Conservation (phyloP, 768 basidiomycete genomes). For the Xerocomellus dryophilus region DNA sequence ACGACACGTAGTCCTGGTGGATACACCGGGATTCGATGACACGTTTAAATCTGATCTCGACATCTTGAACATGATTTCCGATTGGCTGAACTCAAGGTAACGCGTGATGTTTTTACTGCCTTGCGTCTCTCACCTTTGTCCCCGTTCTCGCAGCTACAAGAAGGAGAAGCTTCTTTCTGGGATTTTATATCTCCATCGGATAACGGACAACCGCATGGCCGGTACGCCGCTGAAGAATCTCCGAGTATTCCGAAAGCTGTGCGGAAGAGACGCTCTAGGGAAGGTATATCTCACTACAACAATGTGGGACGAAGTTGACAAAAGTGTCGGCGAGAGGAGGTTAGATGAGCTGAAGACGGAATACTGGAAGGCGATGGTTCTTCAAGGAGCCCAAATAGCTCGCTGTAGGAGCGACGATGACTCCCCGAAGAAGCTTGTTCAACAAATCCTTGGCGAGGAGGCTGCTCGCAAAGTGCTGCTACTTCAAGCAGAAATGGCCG, state of each 20-base stretch:
- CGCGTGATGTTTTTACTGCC: background rate
- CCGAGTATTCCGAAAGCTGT: slow-evolving; percentile 32
- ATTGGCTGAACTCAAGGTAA: slow-evolving; percentile 4
- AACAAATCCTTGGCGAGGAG: slow-evolving; percentile 1
- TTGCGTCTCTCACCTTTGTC: background rate
- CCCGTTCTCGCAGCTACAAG: slow-evolving; percentile 2
- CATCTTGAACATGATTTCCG: background rate
- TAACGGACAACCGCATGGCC: slow-evolving; percentile 37
- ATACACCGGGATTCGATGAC: slow-evolving; percentile 26
- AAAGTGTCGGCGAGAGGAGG: slow-evolving; percentile 17
- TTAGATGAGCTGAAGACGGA: slow-evolving; percentile 4
- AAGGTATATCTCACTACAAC: slow-evolving; percentile 38
- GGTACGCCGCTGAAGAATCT: slow-evolving; percentile 35
- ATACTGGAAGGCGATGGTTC: slow-evolving; percentile 10
- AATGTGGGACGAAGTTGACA: slow-evolving; percentile 37
- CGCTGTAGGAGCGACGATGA: slow-evolving; percentile 8
- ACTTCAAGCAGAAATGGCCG: slow-evolving; percentile 10
- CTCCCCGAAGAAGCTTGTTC: slow-evolving; percentile 10
- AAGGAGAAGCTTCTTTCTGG: slow-evolving; percentile 26
- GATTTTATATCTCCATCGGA: slow-evolving; percentile 40
- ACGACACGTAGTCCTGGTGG: slow-evolving; percentile 18
- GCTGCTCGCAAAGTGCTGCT: background rate
- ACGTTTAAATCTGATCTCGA: slow-evolving; percentile 15
- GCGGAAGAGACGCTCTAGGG: slow-evolving; percentile 27
- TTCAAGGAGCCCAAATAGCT: slow-evolving; percentile 5